Evolutionary conservation across 345 rosid genomes (phyloP).

Genomic region (Gossypium australe): DNA sequence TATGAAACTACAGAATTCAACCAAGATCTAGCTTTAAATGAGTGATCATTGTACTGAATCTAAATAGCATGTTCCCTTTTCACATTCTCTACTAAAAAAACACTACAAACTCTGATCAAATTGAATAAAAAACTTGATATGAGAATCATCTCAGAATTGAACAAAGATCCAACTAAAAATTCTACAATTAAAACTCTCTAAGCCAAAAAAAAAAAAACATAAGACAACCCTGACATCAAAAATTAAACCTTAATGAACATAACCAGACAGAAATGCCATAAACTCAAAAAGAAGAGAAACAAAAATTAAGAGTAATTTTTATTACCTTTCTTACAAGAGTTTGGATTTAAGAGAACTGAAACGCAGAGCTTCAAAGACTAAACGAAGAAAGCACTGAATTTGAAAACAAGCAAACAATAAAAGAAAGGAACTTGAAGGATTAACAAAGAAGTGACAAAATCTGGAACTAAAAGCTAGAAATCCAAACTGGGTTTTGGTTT

Average conservation of each 20-base stretch:
- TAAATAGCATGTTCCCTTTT: background rate
- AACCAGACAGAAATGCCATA: slow-evolving; percentile 4
- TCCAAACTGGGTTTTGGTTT: background rate
- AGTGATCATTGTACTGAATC: background rate
- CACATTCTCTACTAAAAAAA: background rate
- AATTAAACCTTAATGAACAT: background rate
- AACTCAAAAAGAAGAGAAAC: background rate
- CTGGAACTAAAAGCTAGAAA: slow-evolving; percentile 7
- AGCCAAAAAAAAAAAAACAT: background rate
- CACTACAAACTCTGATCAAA: background rate
- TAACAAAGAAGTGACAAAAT: slow-evolving; percentile 16
- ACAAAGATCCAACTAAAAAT: slow-evolving; percentile 22
- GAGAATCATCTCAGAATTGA: background rate
- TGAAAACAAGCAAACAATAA: background rate
- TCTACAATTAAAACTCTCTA: background rate
- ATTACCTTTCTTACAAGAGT: slow-evolving; percentile 14
- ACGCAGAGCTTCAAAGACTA: background rate
- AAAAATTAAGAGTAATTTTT: background rate
- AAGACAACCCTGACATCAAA: background rate
- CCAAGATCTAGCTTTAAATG: background rate
- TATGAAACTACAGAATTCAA: background rate
- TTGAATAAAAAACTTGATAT: background rate
- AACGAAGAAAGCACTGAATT: slow-evolving; percentile 1
- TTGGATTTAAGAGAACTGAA: slow-evolving; percentile 1
- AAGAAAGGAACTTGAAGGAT: background rate